These are phyloP conservation scores for Penicillium argentinense DNA, from an alignment of 495 filamentous ascomycete species.

Conservation along the genomic window DNA sequence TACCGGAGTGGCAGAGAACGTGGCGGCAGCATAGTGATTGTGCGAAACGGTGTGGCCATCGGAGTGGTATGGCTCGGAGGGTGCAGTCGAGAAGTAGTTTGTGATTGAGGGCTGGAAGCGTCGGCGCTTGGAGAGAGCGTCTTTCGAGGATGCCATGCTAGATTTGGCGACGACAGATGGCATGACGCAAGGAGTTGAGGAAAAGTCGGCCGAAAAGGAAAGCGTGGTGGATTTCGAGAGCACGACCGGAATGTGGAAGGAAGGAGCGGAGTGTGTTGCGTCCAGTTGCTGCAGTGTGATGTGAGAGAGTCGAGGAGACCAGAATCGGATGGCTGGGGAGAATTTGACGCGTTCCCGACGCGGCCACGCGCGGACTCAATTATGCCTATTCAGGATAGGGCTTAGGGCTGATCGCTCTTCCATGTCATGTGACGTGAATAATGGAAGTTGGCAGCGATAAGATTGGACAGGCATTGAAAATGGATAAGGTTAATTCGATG, in stretches of 20 bases:
- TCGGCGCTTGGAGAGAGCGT: constrained; percentile 38
- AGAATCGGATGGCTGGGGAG: constrained; percentile 12
- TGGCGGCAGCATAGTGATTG: constrained; percentile 43
- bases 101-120: constrained; percentile 51
- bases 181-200: constrained; percentile 15
- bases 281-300: no score
- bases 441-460: neutral
- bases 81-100: constrained; percentile 34
- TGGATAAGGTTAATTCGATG: no score
- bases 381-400: constrained; percentile 25
- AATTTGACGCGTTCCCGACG: constrained; percentile 3
- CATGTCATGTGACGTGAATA: neutral
- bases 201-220: neutral
- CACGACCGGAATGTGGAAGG: neutral
- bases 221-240: no score
- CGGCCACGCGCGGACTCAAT: constrained; percentile 19
- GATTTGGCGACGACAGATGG: constrained; percentile 11
- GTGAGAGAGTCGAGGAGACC: neutral
- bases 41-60: constrained; percentile 30
- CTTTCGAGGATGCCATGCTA: constrained; percentile 19
- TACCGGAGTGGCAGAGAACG: constrained; percentile 42
- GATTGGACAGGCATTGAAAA: neutral
- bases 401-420: constrained; percentile 22
- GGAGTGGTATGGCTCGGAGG: constrained; percentile 13
- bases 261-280: neutral